Evolutionary conservation across 495 filamentous ascomycete species (phyloP), one percentile per base, ranked within the genome.

Genomic region (Penicillium waksmanii): DNA sequence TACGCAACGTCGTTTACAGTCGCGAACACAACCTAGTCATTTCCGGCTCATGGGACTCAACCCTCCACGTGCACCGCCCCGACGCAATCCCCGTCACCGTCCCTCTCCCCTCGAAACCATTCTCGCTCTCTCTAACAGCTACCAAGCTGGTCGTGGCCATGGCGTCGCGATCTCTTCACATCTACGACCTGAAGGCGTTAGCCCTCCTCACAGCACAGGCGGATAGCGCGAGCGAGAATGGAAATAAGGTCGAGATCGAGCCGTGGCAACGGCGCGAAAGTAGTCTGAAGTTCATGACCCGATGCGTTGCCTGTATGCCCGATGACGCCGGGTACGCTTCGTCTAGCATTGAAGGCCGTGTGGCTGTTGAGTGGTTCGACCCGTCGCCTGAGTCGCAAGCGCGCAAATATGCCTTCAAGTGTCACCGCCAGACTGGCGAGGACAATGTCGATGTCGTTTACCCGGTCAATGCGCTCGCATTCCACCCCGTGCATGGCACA

Each of bases 281-380:
- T 53, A 91, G 87, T 17, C 80, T 98, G 69, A 97, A 97, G 71
- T 98, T 96, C 80, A 93, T 96, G 83, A 97, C 93, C 2, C 85
- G 95, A 51, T 89, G 89, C 44, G 89, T 97, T 1, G 86, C 91
- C n/a, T 96, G 93, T 74, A 98, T 98, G 95, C 94, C 95, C 9
- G 91, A 91, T 60, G 94, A 96, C 66, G 89, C 86, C 5, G 95
- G 95, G 0, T 98, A 97, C 72, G 92, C 94, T 5, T 91, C 86
- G 0, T 87, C 84, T 18, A 89, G 85, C 60, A 97, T 98, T 69
- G 95, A 98, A 68, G 95, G 95, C 13, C 85, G 95, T 62, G 90
- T 97, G 0, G 94, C 92, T 0, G 95, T 98, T 1, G 95, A 98
- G 69, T 98, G 93, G 90, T 97, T 98, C 76, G 95, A 97, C 68